A percentile compares a stretch with the other conserved stretches of the same genome.
phyloP scores from a whole-genome alignment of 179 eudicot species.

The Silene vulgaris region DNA sequence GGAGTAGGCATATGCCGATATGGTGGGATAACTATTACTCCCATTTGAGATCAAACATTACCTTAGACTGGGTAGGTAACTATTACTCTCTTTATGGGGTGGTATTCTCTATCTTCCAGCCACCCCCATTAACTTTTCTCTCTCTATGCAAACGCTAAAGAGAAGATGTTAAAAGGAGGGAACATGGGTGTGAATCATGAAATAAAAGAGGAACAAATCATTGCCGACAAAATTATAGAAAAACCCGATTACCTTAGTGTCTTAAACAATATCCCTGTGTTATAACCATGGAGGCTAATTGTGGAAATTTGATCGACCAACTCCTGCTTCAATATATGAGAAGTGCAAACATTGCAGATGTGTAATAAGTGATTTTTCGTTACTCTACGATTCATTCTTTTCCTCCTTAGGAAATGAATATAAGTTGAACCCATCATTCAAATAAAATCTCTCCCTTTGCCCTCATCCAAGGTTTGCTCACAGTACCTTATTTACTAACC shows the following conservation, averaged over 20 bases:
- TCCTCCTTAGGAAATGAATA: neutral
- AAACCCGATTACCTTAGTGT: neutral
- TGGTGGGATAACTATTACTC: neutral
- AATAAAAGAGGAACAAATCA: neutral
- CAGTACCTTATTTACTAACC: neutral
- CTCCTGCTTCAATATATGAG: neutral
- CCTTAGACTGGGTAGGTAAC: neutral
- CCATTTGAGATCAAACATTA: neutral
- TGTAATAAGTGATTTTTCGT: neutral
- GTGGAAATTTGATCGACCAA: neutral
- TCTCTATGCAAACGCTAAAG: neutral
- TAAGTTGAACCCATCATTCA: neutral
- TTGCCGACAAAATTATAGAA: neutral
- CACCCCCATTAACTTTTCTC: neutral
- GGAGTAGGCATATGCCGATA: neutral
- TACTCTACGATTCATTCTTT: neutral
- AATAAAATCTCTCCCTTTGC: neutral
- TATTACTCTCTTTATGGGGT: neutral
- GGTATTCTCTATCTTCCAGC: neutral
- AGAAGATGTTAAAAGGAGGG: neutral
- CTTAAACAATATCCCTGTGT: neutral
- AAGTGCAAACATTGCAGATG: neutral
- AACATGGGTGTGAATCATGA: neutral
- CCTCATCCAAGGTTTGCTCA: neutral
- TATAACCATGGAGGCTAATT: neutral